These are phyloP conservation scores for Colletotrichum costaricense DNA, from an alignment of 2,329 filamentous ascomycete species.

Conservation along the genomic window DNA sequence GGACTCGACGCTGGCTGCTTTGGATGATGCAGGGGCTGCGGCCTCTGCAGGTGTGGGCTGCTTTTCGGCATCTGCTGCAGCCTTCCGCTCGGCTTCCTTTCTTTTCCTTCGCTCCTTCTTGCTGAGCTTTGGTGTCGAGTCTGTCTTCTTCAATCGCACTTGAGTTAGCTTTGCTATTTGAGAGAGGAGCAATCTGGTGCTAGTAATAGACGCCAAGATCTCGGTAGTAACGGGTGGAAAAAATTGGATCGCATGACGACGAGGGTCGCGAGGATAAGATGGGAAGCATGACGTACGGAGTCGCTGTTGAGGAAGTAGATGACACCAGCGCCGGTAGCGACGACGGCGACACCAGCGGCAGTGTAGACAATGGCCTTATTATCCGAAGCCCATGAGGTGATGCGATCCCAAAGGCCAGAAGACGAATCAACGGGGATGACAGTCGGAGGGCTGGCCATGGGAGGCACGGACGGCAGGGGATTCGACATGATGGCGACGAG, in stretches of 20 bases:
- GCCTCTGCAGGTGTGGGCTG: slow-evolving; percentile 43
- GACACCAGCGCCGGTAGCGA: slow-evolving; percentile 89
- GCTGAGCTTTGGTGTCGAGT: slow-evolving; percentile 75
- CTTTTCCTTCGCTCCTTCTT: slow-evolving; percentile 92
- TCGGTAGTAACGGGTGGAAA: slow-evolving; percentile 8
- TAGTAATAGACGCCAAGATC: slow-evolving; percentile 12
- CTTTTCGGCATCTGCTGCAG: slow-evolving; percentile 55
- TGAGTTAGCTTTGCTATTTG: slow-evolving; percentile 29
- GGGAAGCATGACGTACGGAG: slow-evolving; percentile 56
- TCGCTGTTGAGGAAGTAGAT: slow-evolving; percentile 86
- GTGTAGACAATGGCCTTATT: slow-evolving; percentile 97
- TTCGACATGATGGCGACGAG: slow-evolving; percentile 51
- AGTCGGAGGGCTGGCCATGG: slow-evolving; percentile 51
- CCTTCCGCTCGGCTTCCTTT: slow-evolving; percentile 79
- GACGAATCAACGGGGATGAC: slow-evolving; percentile 65
- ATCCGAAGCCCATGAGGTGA: slow-evolving; percentile 92
- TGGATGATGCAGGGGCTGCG: slow-evolving; percentile 53
- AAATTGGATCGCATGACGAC: slow-evolving; percentile 26
- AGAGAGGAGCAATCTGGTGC: neutral
- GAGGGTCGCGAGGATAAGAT: slow-evolving; percentile 2
- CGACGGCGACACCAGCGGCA: slow-evolving; percentile 91
- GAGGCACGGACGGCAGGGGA: slow-evolving; percentile 61
- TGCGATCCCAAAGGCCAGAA: slow-evolving; percentile 86
- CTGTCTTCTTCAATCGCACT: slow-evolving; percentile 44
- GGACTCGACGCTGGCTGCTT: slow-evolving; percentile 64